Evolutionary conservation across 106 monocot species (phyloP).

Genomic region (Platanthera guangdongensis): DNA sequence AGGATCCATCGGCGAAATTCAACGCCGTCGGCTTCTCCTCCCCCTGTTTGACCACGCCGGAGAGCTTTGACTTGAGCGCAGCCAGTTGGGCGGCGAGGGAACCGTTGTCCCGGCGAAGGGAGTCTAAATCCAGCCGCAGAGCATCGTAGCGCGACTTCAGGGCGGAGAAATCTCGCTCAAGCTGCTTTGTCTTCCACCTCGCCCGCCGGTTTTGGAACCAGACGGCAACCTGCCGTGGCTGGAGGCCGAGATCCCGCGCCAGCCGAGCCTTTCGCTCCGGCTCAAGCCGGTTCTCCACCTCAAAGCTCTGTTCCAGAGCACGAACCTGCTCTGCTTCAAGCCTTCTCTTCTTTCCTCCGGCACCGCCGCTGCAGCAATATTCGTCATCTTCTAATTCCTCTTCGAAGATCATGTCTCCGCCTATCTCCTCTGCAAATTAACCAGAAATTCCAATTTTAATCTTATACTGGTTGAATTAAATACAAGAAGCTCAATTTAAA

Average conservation of each 20-base stretch:
- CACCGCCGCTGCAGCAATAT: constrained; percentile 7
- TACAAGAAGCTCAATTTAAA: background rate
- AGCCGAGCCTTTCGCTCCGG: constrained; percentile 69
- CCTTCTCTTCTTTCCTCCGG: constrained; percentile 66
- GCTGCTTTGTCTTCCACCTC: constrained; percentile 86
- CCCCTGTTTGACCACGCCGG: background rate
- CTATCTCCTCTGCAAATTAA: background rate
- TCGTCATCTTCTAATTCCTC: constrained; percentile 20
- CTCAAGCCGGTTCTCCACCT: constrained; percentile 71
- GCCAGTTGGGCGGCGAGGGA: constrained; percentile 41
- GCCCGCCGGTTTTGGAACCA: constrained; percentile 97
- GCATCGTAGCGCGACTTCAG: constrained; percentile 47
- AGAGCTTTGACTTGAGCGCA: background rate
- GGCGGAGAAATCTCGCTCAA: constrained; percentile 59
- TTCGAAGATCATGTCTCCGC: constrained; percentile 16
- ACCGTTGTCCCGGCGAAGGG: constrained; percentile 6
- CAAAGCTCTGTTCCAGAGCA: constrained; percentile 74
- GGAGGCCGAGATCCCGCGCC: constrained; percentile 71
- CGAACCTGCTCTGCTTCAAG: constrained; percentile 57
- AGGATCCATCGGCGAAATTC: constrained; percentile 20
- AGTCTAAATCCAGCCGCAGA: constrained; percentile 33
- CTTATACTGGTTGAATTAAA: background rate
- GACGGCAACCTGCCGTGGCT: constrained; percentile 81
- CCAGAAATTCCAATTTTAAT: background rate
- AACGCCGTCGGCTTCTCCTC: constrained; percentile 8